Percentiles rank a stretch among this genome's conserved stretches.
Conservation (phyloP, 2,329 filamentous ascomycete genomes). For the Zasmidium cellare region DNA sequence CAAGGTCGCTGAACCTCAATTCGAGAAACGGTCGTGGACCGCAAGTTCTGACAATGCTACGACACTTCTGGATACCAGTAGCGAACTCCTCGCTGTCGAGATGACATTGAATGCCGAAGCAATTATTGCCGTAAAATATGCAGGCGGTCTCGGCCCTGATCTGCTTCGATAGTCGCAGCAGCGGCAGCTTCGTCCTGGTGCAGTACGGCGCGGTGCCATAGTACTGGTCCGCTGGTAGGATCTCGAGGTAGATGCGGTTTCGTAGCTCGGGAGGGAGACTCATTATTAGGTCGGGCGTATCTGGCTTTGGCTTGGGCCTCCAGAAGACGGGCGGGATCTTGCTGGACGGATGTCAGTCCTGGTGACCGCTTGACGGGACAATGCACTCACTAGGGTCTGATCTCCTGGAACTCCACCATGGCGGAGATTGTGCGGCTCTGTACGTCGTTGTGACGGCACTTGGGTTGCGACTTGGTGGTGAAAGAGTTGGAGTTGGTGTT, state of each 20-base stretch:
- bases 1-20: neutral
- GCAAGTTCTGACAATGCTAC: constrained; percentile 1
- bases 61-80: neutral
- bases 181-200: constrained; percentile 1
- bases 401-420: neutral
- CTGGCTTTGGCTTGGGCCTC: constrained; percentile 1
- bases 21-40: constrained; percentile 6
- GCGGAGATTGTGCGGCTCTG: neutral
- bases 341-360: constrained; percentile 1
- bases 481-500: too few species aligned
- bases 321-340: neutral
- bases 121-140: constrained; percentile 15
- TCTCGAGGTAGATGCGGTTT: constrained; percentile 3
- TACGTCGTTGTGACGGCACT: neutral
- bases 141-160: constrained; percentile 15
- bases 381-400: neutral
- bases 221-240: neutral
- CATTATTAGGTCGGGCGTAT: constrained; percentile 8
- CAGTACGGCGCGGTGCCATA: neutral
- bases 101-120: neutral
- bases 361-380: too few species aligned
- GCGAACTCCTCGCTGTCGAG: neutral
- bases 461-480: neutral
- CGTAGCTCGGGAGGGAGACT: constrained; percentile 8
- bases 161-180: constrained; percentile 10